These are phyloP conservation scores for Mycena filopes DNA, from an alignment of 768 basidiomycete genomes.

Conservation along the genomic window DNA sequence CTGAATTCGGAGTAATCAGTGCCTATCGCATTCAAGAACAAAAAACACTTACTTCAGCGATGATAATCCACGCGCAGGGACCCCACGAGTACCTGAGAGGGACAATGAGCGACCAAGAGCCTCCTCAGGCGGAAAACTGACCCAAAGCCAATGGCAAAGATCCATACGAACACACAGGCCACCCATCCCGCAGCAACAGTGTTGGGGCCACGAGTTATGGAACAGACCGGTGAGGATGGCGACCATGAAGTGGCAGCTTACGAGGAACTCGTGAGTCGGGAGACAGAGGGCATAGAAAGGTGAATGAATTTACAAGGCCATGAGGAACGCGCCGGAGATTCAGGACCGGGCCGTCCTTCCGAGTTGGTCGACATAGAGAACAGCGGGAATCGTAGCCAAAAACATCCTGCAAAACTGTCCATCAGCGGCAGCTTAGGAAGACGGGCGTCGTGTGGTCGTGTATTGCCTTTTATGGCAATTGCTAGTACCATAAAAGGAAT, in stretches of 20 bases:
- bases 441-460: too few relatives aligned
- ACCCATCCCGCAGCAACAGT: conserved; percentile 75
- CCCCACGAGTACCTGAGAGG: conserved; percentile 82
- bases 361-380: conserved; percentile 81
- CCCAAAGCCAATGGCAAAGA: conserved; percentile 73
- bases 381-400: conserved; percentile 82
- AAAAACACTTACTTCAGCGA: conserved; percentile 60
- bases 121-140: neutral
- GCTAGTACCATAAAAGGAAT: too few relatives aligned
- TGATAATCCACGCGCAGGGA: conserved; percentile 81
- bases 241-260: conserved; percentile 76
- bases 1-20: conserved; percentile 33
- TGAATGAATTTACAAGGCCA: conserved; percentile 62
- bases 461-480: too few relatives aligned
- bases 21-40: neutral
- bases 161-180: conserved; percentile 77
- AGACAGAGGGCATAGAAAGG: conserved; percentile 28
- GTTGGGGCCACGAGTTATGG: conserved; percentile 62
- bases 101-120: neutral
- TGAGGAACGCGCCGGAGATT: conserved; percentile 78
- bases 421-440: neutral
- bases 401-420: conserved; percentile 62
- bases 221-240: conserved; percentile 72
- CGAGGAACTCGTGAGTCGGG: conserved; percentile 2
- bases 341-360: conserved; percentile 82